These are phyloP conservation scores for Fusarium sp. DNA, from an alignment of 2,329 filamentous ascomycete species.

Conservation along the genomic window DNA sequence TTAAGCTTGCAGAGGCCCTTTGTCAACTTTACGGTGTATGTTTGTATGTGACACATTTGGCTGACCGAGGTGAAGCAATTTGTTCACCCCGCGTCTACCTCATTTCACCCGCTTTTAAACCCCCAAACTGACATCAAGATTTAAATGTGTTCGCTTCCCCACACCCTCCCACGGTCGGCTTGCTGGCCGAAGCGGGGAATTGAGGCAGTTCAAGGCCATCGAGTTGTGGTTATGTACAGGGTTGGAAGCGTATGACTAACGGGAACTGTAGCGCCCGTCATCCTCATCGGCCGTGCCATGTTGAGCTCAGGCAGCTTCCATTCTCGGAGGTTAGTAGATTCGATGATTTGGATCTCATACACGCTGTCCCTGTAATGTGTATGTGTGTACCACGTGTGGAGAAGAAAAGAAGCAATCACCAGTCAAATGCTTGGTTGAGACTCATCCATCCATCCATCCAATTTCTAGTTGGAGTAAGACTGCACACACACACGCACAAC, in stretches of 20 bases:
- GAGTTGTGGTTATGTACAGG: constrained; percentile 31
- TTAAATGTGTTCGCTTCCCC: constrained; percentile 8
- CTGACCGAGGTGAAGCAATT: constrained; percentile 3
- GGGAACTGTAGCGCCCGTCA: constrained; percentile 12
- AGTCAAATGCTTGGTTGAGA: constrained; percentile 5
- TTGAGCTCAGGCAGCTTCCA: not conserved
- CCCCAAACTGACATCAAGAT: constrained; percentile 24
- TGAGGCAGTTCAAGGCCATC: constrained; percentile 4
- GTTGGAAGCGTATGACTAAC: constrained; percentile 36
- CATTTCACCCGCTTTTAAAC: not conserved
- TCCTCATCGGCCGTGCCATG: constrained; percentile 6
- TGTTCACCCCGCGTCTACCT: constrained; percentile 12
- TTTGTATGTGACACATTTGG: constrained; percentile 5
- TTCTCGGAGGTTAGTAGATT: constrained; percentile 7
- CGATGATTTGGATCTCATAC: constrained; percentile 22
- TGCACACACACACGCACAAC: constrained; percentile 18
- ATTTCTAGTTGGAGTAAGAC: constrained; percentile 15
- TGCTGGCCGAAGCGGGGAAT: constrained; percentile 21
- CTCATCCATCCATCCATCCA: constrained; percentile 8
- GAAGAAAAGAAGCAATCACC: not conserved
- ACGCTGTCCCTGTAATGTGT: constrained; percentile 33
- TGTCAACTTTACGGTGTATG: constrained; percentile 19
- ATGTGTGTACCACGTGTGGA: constrained; percentile 28
- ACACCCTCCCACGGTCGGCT: constrained; percentile 22
- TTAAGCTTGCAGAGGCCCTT: constrained; percentile 10